Evolutionary conservation across 148 eudicot genomes (phyloP).

Genomic region (Spergularia bocconei): DNA sequence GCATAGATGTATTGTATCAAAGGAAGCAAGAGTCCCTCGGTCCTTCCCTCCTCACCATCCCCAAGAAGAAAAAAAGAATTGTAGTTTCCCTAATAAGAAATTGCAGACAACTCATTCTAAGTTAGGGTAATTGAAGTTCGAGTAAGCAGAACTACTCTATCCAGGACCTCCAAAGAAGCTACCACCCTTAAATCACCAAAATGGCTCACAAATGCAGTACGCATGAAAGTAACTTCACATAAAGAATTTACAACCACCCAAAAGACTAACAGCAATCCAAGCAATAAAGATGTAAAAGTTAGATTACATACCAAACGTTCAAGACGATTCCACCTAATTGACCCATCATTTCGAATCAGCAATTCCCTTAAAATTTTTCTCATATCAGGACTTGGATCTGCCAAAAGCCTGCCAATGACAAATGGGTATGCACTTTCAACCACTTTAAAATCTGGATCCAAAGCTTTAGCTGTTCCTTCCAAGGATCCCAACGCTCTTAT

Average conservation of each 20-base stretch:
- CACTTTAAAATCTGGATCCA: constrained; percentile 91
- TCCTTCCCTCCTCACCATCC: too few relatives aligned
- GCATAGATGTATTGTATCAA: neutral
- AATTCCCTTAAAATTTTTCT: constrained; percentile 85
- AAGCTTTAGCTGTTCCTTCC: constrained; percentile 96
- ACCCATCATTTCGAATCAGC: constrained; percentile 88
- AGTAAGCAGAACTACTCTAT: neutral
- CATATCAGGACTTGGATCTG: constrained; percentile 95
- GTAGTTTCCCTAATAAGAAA: neutral
- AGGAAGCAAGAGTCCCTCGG: too few relatives aligned
- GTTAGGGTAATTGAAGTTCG: neutral
- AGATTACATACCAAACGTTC: constrained; percentile 74
- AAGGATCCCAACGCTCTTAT: constrained; percentile 96
- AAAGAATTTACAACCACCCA: neutral
- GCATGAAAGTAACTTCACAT: neutral
- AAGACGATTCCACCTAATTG: constrained; percentile 92
- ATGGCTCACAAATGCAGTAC: neutral
- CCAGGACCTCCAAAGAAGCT: neutral
- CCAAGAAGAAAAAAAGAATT: too few relatives aligned
- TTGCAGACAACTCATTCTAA: neutral
- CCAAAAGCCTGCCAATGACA: constrained; percentile 92
- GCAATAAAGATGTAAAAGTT: constrained; percentile 1
- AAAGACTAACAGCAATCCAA: neutral
- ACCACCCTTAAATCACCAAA: neutral
- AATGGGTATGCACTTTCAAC: constrained; percentile 96